phyloP scores from a whole-genome alignment of 1,284 basidiomycete species.

The Pseudozyma thailandica region DNA sequence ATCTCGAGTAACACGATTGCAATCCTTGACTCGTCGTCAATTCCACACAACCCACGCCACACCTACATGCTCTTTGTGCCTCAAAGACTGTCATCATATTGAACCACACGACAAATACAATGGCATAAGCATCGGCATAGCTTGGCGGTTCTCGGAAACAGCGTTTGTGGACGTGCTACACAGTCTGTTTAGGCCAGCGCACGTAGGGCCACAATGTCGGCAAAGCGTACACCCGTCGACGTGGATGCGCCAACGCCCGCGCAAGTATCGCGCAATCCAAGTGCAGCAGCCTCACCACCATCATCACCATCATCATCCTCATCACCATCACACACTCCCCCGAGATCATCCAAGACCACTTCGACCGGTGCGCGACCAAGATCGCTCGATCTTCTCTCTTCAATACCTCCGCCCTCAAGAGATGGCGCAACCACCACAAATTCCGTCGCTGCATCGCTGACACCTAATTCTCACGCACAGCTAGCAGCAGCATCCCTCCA shows the following conservation, averaged over 20 bases:
- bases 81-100: no score
- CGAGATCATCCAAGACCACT: not conserved
- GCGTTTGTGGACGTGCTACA: conserved; percentile 1
- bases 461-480: conserved; percentile 20
- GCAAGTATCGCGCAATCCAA: not conserved
- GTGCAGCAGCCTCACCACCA: not conserved
- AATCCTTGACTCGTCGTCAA: no score
- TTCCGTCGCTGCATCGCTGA: conserved; percentile 4
- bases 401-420: conserved; percentile 10
- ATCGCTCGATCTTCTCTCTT: conserved; percentile 4
- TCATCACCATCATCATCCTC: no score
- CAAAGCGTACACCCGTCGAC: not conserved
- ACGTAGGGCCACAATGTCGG: conserved; percentile 1
- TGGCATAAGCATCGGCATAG: no score
- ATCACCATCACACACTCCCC: not conserved
- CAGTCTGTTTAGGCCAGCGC: conserved; percentile 7
- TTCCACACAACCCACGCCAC: no score
- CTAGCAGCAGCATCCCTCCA: conserved; percentile 43
- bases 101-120: no score
- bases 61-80: no score
- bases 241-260: not conserved
- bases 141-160: no score
- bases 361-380: not conserved
- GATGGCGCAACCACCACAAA: not conserved
- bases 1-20: no score